Conservation (phyloP, 1,284 basidiomycete genomes). For the Bjerkandera adusta region DNA sequence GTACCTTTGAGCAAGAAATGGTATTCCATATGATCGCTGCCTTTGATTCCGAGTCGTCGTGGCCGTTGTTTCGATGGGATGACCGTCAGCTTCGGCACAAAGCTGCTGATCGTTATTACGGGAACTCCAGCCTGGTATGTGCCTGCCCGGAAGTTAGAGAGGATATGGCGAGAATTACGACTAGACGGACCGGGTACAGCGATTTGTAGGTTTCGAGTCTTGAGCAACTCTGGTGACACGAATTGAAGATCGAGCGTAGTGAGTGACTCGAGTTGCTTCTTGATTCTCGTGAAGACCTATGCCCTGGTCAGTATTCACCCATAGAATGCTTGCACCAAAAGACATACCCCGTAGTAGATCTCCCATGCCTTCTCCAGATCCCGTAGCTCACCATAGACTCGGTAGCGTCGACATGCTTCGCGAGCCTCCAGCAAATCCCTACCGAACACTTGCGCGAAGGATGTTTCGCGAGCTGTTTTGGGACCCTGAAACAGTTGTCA, state of each 20-base stretch:
- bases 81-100: slow-evolving; percentile 86
- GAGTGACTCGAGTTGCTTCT: slow-evolving; percentile 90
- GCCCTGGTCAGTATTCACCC: neutral
- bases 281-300: slow-evolving; percentile 96
- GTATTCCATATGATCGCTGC: slow-evolving; percentile 93
- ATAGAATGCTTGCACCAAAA: neutral
- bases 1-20: slow-evolving; percentile 90
- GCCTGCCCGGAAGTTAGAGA: slow-evolving; percentile 42
- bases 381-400: slow-evolving; percentile 82
- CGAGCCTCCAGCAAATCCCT: slow-evolving; percentile 94
- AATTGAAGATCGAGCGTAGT: slow-evolving; percentile 96
- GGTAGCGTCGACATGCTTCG: slow-evolving; percentile 88
- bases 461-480: slow-evolving; percentile 92
- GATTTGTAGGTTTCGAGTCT: slow-evolving; percentile 87
- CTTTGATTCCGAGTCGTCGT: slow-evolving; percentile 84
- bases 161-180: slow-evolving; percentile 17
- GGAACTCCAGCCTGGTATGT: slow-evolving; percentile 92
- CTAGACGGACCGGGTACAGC: slow-evolving; percentile 82
- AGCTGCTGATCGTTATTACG: slow-evolving; percentile 82
- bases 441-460: slow-evolving; percentile 94
- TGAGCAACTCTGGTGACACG: slow-evolving; percentile 91
- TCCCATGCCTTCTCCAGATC: slow-evolving; percentile 99
- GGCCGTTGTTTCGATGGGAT: slow-evolving; percentile 99
- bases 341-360: slow-evolving; percentile 85
- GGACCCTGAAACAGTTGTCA: slow-evolving; percentile 61